Conservation (phyloP, 1,139 yeast species). For the Saccharomyces hybrid region DNA sequence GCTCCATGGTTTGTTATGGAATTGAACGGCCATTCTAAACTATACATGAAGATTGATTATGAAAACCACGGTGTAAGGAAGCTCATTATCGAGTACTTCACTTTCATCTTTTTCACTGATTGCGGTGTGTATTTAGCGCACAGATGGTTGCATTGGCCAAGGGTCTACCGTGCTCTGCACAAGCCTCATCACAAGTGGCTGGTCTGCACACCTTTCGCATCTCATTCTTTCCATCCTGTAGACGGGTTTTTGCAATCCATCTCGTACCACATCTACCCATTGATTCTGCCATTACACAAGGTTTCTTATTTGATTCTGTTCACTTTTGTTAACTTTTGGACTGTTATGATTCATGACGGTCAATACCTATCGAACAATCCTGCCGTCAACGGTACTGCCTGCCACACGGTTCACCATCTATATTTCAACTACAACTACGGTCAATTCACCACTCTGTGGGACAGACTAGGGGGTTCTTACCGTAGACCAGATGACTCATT, state of each 20-base stretch:
- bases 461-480: conserved; percentile 87
- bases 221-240: conserved; percentile 97
- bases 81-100: conserved; percentile 57
- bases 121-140: conserved; percentile 87
- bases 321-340: conserved; percentile 93
- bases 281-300: conserved; percentile 88
- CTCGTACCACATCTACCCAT: conserved; percentile 88
- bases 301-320: conserved; percentile 71
- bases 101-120: conserved; percentile 86
- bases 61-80: conserved; percentile 66
- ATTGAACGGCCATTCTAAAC: conserved; percentile 70
- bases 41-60: conserved; percentile 60
- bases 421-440: conserved; percentile 97
- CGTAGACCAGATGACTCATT: conserved; percentile 85
- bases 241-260: conserved; percentile 91
- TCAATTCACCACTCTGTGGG: conserved; percentile 97
- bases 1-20: conserved; percentile 85
- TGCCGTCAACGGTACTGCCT: conserved; percentile 92
- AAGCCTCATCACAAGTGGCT: conserved; percentile 99
- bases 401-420: conserved; percentile 93
- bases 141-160: conserved; percentile 88
- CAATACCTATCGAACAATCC: conserved; percentile 92
- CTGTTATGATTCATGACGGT: conserved; percentile 97
- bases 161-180: conserved; percentile 76
- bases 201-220: conserved; percentile 96